Base-by-base conservation (phyloP, 228 moss, liverwort and hornwort species). In the Sphagnum magellanicum region DNA sequence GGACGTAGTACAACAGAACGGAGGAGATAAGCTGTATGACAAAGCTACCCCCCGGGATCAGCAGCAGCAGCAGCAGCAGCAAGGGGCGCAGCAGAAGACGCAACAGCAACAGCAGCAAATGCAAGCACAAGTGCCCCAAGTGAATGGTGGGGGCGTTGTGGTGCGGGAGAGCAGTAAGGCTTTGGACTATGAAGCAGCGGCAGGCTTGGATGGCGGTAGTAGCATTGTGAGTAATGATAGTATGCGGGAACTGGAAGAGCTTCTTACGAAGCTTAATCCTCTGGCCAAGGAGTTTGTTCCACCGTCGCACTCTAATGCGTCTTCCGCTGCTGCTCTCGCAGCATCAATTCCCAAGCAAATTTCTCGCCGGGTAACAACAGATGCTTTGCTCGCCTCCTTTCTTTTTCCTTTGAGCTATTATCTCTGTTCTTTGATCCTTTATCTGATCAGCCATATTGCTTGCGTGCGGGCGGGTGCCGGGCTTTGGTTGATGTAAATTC, bases 261-360 rank as follows among this genome's bases (percentile, higher is more conserved):
- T 96, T 60, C 74, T 93, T 13, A 93, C 88, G 64, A 97, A 88
- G 81, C 81, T 97, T 59, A 97, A 97, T 90, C 97, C 97, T 60
- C 73, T 93, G 71, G 97, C 97, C 49, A 74, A 88, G 50, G 91
- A 87, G 84, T 96, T 96, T 67, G 89, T 96, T 68, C 96, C 92
- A 32, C 92, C 91, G 12, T 91, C 85, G 50, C 78, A 67, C 60
- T 51, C 68, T 52, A 93, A 97, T 62, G 79, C 81, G 16, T 81
- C 74, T 71, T 76, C 88, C 50, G 55, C 76, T 48, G 55, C 76
- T 48, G 84, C 84, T 4, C 71, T 82, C 53, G 74, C 89, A 67
- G 83, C 79, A 4, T 72, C 83, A 49, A 82, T 87, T 10, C 79
- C 91, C 2, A 92, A 92, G 49, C 89, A 88, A 16, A 88, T 83